Evolutionary conservation across 768 basidiomycete species (phyloP).

Genomic region (Phlebiopsis flavidoalba): DNA sequence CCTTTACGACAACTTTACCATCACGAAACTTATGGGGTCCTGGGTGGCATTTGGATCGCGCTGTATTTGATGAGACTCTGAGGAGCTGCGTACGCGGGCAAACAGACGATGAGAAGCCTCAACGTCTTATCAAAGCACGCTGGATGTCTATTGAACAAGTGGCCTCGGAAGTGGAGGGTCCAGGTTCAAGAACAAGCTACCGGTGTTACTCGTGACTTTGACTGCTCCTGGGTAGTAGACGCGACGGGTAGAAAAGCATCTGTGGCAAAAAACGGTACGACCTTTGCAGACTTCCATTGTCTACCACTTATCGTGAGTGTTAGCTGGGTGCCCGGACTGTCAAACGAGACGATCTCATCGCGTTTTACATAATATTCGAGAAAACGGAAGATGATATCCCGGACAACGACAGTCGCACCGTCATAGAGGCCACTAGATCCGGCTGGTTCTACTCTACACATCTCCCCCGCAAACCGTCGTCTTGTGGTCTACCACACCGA

Average conservation of each 20-base stretch:
- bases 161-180: constrained; percentile 6
- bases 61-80: constrained; percentile 28
- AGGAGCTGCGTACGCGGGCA: constrained; percentile 13
- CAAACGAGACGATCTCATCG: constrained; percentile 24
- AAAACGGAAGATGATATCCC: constrained; percentile 4
- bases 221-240: constrained; percentile 29
- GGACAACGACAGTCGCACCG: constrained; percentile 28
- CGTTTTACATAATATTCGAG: constrained; percentile 27
- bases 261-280: constrained; percentile 23
- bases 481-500: constrained; percentile 31
- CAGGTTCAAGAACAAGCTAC: neutral
- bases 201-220: constrained; percentile 8
- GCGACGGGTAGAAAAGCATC: constrained; percentile 33
- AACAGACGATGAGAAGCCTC: neutral
- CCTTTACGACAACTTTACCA: constrained; percentile 25
- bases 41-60: constrained; percentile 31
- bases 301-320: neutral
- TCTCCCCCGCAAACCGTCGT: constrained; percentile 23
- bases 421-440: constrained; percentile 29
- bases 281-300: neutral
- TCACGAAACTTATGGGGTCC: constrained; percentile 31
- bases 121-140: neutral
- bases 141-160: neutral
- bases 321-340: constrained; percentile 25
- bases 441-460: constrained; percentile 34